Conservation (phyloP, 306 rosid genomes). For the Inga leiocalycina region DNA sequence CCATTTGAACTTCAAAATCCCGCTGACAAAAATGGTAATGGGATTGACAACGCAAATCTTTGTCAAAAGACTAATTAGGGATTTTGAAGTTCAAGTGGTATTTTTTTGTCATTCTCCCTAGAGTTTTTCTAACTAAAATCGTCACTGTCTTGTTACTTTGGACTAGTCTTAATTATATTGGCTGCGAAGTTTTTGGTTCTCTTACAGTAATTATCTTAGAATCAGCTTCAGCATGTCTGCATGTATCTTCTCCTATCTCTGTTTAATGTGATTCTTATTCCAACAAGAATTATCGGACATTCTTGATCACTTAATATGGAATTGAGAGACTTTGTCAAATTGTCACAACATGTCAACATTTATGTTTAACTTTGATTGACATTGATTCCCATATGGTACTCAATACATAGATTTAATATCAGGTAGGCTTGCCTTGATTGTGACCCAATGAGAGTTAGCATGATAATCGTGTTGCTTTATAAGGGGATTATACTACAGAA, state of each 20-base stretch:
- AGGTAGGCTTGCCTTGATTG: neutral
- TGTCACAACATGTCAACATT: neutral
- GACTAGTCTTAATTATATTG: constrained; percentile 8
- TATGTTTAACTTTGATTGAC: neutral
- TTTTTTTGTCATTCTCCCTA: too few species aligned
- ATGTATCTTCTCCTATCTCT: neutral
- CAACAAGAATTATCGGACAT: neutral
- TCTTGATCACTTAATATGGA: constrained; percentile 4
- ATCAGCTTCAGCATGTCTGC: neutral
- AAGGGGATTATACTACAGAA: neutral
- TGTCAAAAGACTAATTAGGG: too few species aligned
- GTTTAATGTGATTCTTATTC: constrained; percentile 26
- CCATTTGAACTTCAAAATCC: too few species aligned
- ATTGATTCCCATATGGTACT: neutral
- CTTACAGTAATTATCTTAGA: neutral
- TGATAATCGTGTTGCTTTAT: neutral
- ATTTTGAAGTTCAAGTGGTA: too few species aligned
- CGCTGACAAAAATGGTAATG: too few species aligned
- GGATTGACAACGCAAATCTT: too few species aligned
- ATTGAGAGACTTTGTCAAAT: constrained; percentile 2
- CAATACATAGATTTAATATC: neutral
- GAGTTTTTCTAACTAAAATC: constrained; percentile 17
- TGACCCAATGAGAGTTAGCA: neutral
- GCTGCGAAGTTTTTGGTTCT: constrained; percentile 5
- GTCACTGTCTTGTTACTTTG: constrained; percentile 19